Evolutionary conservation across 331 rosid species (phyloP).

Genomic region (Phaseolus coccineus): DNA sequence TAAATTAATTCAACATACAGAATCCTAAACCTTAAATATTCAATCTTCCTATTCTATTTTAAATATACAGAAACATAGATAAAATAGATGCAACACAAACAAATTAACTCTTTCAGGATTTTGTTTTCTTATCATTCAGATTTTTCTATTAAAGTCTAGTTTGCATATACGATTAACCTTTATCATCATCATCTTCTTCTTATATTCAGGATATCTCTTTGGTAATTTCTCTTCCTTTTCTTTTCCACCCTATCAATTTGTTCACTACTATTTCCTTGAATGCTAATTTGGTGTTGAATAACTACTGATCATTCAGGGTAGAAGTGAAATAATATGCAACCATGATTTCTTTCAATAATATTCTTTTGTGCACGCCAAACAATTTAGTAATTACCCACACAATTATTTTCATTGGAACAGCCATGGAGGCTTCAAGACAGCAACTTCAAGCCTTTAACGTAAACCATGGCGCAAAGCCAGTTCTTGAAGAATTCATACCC

Average conservation of each 20-base stretch:
- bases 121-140: conserved; percentile 9
- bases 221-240: conserved; percentile 11
- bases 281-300: conserved; percentile 9
- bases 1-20: conserved; percentile 27
- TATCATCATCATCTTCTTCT: conserved; percentile 15
- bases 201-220: background rate
- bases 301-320: background rate
- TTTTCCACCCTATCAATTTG: conserved; percentile 27
- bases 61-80: background rate
- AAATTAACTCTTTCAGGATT: background rate
- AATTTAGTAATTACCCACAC: background rate
- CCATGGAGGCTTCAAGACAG: conserved; percentile 84
- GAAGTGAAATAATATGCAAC: conserved; percentile 27
- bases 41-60: conserved; percentile 30
- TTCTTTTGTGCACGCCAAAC: background rate
- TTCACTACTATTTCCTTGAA: conserved; percentile 18
- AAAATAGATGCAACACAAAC: conserved; percentile 25
- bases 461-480: conserved; percentile 66
- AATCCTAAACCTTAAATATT: conserved; percentile 41
- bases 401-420: conserved; percentile 49
- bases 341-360: background rate
- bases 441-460: conserved; percentile 66
- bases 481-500: conserved; percentile 94
- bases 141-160: conserved; percentile 11
- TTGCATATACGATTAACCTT: background rate